Percentiles rank a stretch among this genome's conserved stretches.
phyloP scores from a whole-genome alignment of 805 yeast genomes.

The Ogataea wickerhamii region DNA sequence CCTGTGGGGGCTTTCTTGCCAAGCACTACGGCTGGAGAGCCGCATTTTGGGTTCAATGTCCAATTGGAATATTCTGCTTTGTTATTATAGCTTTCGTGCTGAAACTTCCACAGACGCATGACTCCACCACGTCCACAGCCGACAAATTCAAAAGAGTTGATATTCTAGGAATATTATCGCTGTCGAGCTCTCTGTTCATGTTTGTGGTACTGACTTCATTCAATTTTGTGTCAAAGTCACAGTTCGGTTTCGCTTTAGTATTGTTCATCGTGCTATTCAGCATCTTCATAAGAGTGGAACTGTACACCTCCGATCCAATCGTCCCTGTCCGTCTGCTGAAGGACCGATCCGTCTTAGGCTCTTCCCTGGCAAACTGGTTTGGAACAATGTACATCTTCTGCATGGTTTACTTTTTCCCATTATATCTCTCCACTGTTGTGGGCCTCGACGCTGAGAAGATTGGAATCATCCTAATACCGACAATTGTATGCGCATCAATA shows the following conservation, averaged over 20 bases:
- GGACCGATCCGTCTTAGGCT: constrained; percentile 58
- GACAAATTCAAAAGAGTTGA: constrained; percentile 55
- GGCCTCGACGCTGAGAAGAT: constrained; percentile 50
- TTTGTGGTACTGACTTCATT: constrained; percentile 36
- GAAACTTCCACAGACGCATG: constrained; percentile 41
- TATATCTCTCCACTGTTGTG: constrained; percentile 55
- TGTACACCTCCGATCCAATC: constrained; percentile 46
- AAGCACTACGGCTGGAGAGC: constrained; percentile 62
- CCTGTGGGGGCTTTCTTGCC: constrained; percentile 56
- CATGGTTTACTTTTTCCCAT: constrained; percentile 57
- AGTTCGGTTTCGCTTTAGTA: constrained; percentile 31
- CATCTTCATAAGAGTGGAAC: constrained; percentile 22
- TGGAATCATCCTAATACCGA: constrained; percentile 59
- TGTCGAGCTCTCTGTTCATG: constrained; percentile 32
- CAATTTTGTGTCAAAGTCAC: constrained; percentile 42
- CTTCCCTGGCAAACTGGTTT: constrained; percentile 63
- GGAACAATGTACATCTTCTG: constrained; percentile 46
- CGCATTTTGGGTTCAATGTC: constrained; percentile 54
- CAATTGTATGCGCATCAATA: constrained; percentile 52
- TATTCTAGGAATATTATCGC: constrained; percentile 36
- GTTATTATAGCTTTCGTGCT: constrained; percentile 40
- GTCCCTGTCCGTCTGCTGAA: constrained; percentile 55
- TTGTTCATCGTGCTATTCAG: constrained; percentile 7
- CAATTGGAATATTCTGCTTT: constrained; percentile 41
- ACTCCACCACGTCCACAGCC: constrained; percentile 23